Percentiles rank a stretch among this genome's conserved stretches.
Conservation (phyloP, 331 rosid genomes). For the Pyracantha coccinea region DNA sequence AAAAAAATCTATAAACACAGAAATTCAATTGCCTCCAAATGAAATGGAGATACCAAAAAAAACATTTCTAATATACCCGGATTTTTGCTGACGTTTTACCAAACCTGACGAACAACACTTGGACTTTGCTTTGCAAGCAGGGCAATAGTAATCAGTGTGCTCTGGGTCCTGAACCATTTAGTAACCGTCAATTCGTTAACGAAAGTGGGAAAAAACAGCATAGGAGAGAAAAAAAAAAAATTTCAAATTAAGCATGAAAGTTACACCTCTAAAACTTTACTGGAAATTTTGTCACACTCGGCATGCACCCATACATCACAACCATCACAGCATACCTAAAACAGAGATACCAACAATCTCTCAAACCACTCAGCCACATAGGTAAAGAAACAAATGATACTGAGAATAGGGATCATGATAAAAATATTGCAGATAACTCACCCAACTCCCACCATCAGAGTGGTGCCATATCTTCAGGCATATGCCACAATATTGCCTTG, state of each 20-base stretch:
- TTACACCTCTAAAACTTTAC: slow-evolving; percentile 57
- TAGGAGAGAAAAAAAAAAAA: not conserved
- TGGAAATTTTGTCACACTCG: slow-evolving; percentile 70
- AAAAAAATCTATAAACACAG: not conserved
- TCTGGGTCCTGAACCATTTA: slow-evolving; percentile 57
- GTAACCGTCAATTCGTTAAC: slow-evolving; percentile 5
- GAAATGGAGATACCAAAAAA: not conserved
- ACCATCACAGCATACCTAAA: slow-evolving; percentile 92
- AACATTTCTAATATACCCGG: slow-evolving; percentile 34
- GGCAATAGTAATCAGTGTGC: slow-evolving; percentile 74
- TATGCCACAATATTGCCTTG: slow-evolving; percentile 94
- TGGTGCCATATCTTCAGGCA: slow-evolving; percentile 96
- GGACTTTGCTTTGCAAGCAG: slow-evolving; percentile 62
- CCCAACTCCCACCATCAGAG: slow-evolving; percentile 95
- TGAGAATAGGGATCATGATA: not conserved
- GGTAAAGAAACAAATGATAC: not conserved
- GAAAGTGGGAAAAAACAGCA: not conserved
- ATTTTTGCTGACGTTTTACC: slow-evolving; percentile 31
- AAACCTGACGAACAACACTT: slow-evolving; percentile 31
- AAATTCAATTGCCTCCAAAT: slow-evolving; percentile 3
- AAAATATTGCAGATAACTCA: slow-evolving; percentile 39
- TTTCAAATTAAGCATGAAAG: not conserved
- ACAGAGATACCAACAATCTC: slow-evolving; percentile 18
- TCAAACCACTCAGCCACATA: slow-evolving; percentile 4
- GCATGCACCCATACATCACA: slow-evolving; percentile 99